Conservation (phyloP, 2,329 filamentous ascomycete species). For the Hypoxylon sp. region DNA sequence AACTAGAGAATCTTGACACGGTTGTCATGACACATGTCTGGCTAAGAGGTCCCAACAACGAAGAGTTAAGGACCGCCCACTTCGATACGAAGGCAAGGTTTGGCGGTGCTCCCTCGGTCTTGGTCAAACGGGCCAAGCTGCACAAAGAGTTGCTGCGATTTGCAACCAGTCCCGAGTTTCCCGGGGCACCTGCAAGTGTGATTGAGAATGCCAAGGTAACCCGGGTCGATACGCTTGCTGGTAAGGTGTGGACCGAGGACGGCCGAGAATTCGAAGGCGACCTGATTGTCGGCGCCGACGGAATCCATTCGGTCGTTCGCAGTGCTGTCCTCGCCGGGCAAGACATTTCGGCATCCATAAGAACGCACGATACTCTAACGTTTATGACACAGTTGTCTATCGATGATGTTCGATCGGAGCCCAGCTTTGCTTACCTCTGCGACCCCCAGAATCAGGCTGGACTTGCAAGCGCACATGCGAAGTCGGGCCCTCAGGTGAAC, state of each 20-base stretch:
- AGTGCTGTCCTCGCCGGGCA: constrained; percentile 28
- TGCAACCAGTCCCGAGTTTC: constrained; percentile 36
- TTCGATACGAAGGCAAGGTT: constrained; percentile 44
- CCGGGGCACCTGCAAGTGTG: constrained; percentile 34
- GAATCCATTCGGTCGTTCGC: constrained; percentile 45
- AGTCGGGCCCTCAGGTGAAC: constrained; percentile 24
- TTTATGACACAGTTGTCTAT: constrained; percentile 43
- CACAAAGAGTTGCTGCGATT: constrained; percentile 43
- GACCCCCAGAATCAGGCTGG: constrained; percentile 39
- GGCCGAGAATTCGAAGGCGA: constrained; percentile 41
- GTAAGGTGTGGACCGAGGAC: constrained; percentile 43
- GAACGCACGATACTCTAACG: constrained; percentile 29
- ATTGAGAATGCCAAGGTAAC: constrained; percentile 42
- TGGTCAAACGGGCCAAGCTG: constrained; percentile 42
- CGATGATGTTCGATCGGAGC: constrained; percentile 34
- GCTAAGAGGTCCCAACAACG: constrained; percentile 33
- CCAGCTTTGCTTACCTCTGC: constrained; percentile 38
- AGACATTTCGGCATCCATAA: constrained; percentile 19
- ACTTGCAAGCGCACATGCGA: constrained; percentile 32
- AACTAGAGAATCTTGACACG: constrained; percentile 39
- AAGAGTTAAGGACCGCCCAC: constrained; percentile 38
- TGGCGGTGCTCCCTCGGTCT: constrained; percentile 38
- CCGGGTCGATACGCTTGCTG: constrained; percentile 41
- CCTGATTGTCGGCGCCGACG: constrained; percentile 47
- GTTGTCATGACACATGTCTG: constrained; percentile 45